Percentiles rank a stretch among this genome's conserved stretches.
Conservation (phyloP, 257 asterid genomes). For the Nicotiana obtusifolia region DNA sequence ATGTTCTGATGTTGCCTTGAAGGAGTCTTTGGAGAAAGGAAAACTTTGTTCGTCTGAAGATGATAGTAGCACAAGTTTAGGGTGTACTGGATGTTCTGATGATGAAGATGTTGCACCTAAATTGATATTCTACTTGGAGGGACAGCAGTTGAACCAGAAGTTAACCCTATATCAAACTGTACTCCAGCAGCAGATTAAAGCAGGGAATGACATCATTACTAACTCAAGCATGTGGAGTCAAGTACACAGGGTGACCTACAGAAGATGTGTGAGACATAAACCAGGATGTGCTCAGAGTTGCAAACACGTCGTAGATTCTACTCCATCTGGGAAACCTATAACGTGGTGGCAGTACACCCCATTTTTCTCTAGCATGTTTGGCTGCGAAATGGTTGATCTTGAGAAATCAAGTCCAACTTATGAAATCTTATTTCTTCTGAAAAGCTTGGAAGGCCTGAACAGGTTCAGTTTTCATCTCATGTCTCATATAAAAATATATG, state of each 20-base stretch:
- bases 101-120: constrained; percentile 39
- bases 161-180: constrained; percentile 73
- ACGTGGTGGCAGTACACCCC: constrained; percentile 29
- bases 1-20: constrained; percentile 9
- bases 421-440: constrained; percentile 66
- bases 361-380: constrained; percentile 35
- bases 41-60: constrained; percentile 29
- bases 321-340: constrained; percentile 22
- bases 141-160: constrained; percentile 45
- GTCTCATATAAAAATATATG: constrained; percentile 42
- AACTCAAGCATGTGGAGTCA: constrained; percentile 63
- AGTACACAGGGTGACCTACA: constrained; percentile 51
- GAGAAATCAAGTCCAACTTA: constrained; percentile 50
- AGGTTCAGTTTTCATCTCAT: constrained; percentile 57
- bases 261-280: constrained; percentile 29
- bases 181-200: constrained; percentile 42
- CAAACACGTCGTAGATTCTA: constrained; percentile 29
- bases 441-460: constrained; percentile 70
- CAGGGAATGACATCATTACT: constrained; percentile 32
- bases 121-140: constrained; percentile 60
- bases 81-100: constrained; percentile 28
- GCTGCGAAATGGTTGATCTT: constrained; percentile 30
- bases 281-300: constrained; percentile 19
- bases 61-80: constrained; percentile 17
- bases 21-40: constrained; percentile 45